These are phyloP conservation scores for Lodderomyces orthopsilosis DNA, from an alignment of 1,139 yeast genomes.

Conservation along the genomic window DNA sequence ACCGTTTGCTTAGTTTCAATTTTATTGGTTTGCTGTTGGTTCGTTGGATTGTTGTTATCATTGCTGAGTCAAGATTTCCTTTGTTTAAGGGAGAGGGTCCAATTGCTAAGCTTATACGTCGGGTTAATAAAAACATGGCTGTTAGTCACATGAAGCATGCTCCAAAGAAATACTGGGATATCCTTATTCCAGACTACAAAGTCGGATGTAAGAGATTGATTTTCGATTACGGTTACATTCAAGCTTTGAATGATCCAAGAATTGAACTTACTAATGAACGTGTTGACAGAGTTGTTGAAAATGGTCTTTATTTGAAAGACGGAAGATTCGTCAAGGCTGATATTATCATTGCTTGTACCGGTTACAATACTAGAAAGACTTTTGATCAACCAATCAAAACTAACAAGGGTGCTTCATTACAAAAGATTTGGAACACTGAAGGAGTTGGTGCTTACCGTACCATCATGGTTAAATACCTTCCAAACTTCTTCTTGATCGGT, in stretches of 20 bases:
- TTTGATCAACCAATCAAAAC: conserved; percentile 27
- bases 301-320: conserved; percentile 29
- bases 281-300: conserved; percentile 27
- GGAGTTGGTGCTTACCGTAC: conserved; percentile 41
- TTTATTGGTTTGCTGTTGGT: conserved; percentile 27
- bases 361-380: conserved; percentile 29
- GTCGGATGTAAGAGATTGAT: conserved; percentile 45
- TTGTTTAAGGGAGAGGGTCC: conserved; percentile 32
- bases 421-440: conserved; percentile 26
- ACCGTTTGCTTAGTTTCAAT: conserved; percentile 24
- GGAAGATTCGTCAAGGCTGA: conserved; percentile 35
- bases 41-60: conserved; percentile 26
- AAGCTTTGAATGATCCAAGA: conserved; percentile 32
- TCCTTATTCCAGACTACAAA: conserved; percentile 37
- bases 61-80: conserved; percentile 38
- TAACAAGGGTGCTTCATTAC: conserved; percentile 22
- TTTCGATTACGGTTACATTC: conserved; percentile 37
- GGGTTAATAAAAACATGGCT: conserved; percentile 20
- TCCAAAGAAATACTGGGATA: conserved; percentile 34
- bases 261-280: conserved; percentile 25
- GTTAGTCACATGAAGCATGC: conserved; percentile 30
- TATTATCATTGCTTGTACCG: conserved; percentile 46
- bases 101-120: conserved; percentile 26
- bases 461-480: conserved; percentile 30
- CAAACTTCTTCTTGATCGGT: conserved; percentile 36